These are phyloP conservation scores for Penicillium decumbens DNA, from an alignment of 2,329 filamentous ascomycete species.

Conservation along the genomic window DNA sequence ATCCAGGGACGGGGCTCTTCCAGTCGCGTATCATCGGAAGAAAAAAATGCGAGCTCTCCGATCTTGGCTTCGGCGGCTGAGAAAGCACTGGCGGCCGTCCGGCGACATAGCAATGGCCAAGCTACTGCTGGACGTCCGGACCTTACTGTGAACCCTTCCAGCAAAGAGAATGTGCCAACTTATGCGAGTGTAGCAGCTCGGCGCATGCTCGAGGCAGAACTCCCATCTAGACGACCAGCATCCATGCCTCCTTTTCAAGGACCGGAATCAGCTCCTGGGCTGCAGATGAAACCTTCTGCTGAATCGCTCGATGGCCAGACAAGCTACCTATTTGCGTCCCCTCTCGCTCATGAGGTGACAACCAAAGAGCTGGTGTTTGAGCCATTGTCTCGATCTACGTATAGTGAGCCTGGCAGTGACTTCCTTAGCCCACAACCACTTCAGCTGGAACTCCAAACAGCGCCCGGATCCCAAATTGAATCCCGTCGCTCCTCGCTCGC, in stretches of 20 bases:
- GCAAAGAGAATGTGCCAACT: constrained; percentile 30
- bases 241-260: constrained; percentile 18
- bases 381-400: constrained; percentile 28
- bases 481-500: constrained; percentile 21
- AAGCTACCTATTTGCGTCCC: constrained; percentile 26
- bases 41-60: constrained; percentile 19
- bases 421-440: constrained; percentile 17
- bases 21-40: constrained; percentile 18
- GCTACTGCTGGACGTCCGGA: constrained; percentile 15
- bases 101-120: constrained; percentile 31
- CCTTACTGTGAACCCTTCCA: constrained; percentile 3
- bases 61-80: constrained; percentile 35
- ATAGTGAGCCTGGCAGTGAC: constrained; percentile 30
- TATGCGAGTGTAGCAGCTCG: constrained; percentile 34
- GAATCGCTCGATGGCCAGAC: constrained; percentile 29
- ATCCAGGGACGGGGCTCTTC: constrained; percentile 32
- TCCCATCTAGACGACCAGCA: constrained; percentile 18
- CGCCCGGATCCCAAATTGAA: constrained; percentile 24
- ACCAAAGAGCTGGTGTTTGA: constrained; percentile 23
- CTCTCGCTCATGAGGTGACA: constrained; percentile 24
- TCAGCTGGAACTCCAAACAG: constrained; percentile 22
- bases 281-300: constrained; percentile 28
- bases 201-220: constrained; percentile 16
- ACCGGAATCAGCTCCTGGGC: constrained; percentile 12
- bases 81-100: constrained; percentile 37